Evolutionary conservation across 192 early-diverging fungal species (phyloP).

Genomic region (Umbelopsis sp.): DNA sequence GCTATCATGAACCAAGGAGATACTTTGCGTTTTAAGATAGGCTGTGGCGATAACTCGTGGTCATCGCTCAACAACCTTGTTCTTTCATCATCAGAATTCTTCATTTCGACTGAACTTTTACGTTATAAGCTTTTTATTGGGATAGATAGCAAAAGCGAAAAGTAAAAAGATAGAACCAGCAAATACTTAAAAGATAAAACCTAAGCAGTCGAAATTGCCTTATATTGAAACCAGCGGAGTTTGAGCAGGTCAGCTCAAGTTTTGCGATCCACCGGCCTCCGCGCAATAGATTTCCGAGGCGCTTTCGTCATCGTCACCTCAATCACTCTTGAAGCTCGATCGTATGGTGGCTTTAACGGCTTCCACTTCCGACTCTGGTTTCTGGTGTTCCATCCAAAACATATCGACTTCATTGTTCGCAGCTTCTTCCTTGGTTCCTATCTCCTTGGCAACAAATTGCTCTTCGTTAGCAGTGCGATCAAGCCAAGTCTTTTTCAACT

Average conservation of each 20-base stretch:
- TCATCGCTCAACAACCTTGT: too few species aligned
- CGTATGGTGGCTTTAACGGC: background rate
- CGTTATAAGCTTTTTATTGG: background rate
- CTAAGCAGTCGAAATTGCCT: slow-evolving; percentile 10
- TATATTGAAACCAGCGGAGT: background rate
- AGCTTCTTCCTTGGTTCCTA: background rate
- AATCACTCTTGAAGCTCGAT: slow-evolving; percentile 6
- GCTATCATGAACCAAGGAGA: slow-evolving; percentile 22
- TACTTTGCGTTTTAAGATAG: background rate
- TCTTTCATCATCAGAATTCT: background rate
- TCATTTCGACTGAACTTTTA: background rate
- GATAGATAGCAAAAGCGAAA: background rate
- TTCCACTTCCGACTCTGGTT: background rate
- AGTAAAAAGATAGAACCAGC: background rate
- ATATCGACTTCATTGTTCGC: background rate
- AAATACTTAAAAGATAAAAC: background rate
- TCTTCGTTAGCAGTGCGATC: slow-evolving; percentile 19
- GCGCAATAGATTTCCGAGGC: background rate
- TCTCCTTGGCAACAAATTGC: slow-evolving; percentile 10
- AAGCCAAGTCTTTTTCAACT: slow-evolving; percentile 40
- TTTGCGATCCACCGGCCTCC: background rate
- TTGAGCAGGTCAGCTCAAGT: background rate
- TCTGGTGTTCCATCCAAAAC: slow-evolving; percentile 8
- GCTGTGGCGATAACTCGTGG: background rate
- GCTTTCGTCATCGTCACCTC: slow-evolving; percentile 6